A percentile compares a stretch with the other conserved stretches of the same genome.
phyloP scores from a whole-genome alignment of 768 basidiomycete species.

The Boletus reticulatus region DNA sequence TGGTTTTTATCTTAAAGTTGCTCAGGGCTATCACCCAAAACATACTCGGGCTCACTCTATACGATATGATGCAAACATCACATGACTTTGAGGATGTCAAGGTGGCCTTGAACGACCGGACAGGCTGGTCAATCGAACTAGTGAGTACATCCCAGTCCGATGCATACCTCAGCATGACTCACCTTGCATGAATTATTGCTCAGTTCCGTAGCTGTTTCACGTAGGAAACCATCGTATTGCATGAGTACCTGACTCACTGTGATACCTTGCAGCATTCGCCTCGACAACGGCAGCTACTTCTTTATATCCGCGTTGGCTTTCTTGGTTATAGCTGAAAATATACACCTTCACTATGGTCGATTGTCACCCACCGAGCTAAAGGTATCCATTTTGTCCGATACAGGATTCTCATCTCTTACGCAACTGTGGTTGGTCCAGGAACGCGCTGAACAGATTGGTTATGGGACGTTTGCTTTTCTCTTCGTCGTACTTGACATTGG shows the following conservation, averaged over 20 bases:
- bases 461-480: slow-evolving; percentile 13
- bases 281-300: slow-evolving; percentile 4
- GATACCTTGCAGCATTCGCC: slow-evolving; percentile 13
- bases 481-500: slow-evolving; percentile 22
- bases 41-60: slow-evolving; percentile 13
- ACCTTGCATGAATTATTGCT: background rate
- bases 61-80: slow-evolving; percentile 16
- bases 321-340: slow-evolving; percentile 18
- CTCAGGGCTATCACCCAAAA: background rate
- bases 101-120: slow-evolving; percentile 10
- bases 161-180: background rate
- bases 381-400: slow-evolving; percentile 4
- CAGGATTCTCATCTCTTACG: background rate
- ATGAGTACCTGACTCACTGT: background rate
- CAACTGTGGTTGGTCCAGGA: slow-evolving; percentile 1
- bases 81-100: slow-evolving; percentile 23
- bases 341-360: slow-evolving; percentile 20
- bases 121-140: slow-evolving; percentile 21
- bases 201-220: slow-evolving; percentile 16
- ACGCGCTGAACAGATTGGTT: slow-evolving; percentile 11
- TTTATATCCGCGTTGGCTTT: slow-evolving; percentile 15
- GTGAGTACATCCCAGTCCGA: slow-evolving; percentile 5
- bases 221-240: background rate
- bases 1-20: slow-evolving; percentile 1
- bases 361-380: slow-evolving; percentile 22